phyloP scores from a whole-genome alignment of 371 early-diverging fungal species.

The Aphelidium insulamus region DNA sequence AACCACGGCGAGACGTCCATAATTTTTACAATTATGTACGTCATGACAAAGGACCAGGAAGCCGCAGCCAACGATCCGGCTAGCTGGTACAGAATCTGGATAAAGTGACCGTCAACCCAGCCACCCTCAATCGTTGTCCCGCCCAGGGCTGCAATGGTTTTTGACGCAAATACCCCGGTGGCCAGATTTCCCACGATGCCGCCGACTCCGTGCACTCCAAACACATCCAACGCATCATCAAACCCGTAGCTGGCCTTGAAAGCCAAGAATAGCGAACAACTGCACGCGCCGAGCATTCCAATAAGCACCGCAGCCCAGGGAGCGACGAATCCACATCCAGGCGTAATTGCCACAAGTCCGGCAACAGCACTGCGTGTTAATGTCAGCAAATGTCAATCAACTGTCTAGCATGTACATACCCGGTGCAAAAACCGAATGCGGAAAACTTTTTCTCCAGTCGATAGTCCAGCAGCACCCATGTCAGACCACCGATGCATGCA shows the following conservation, averaged over 20 bases:
- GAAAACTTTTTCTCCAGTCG: constrained; percentile 50
- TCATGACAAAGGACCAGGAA: constrained; percentile 51
- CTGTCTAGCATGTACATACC: too few species aligned
- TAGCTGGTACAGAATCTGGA: constrained; percentile 55
- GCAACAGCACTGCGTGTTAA: constrained; percentile 78
- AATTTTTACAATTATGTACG: constrained; percentile 40
- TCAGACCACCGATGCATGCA: constrained; percentile 53
- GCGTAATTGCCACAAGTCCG: constrained; percentile 82
- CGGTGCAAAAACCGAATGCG: constrained; percentile 71
- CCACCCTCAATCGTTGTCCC: constrained; percentile 51
- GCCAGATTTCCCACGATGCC: constrained; percentile 63
- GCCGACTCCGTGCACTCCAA: constrained; percentile 70
- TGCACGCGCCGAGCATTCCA: constrained; percentile 43
- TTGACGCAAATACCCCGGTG: constrained; percentile 66
- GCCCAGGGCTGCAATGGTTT: constrained; percentile 42
- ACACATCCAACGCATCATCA: constrained; percentile 73
- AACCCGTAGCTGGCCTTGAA: constrained; percentile 54
- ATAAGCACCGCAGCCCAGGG: constrained; percentile 60
- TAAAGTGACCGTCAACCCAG: constrained; percentile 58
- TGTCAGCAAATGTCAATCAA: too few species aligned
- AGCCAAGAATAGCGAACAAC: constrained; percentile 50
- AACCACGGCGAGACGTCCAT: constrained; percentile 61
- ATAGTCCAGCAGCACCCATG: constrained; percentile 65
- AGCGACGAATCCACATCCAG: constrained; percentile 66
- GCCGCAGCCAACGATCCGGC: constrained; percentile 48